These are phyloP conservation scores for Raffaelea ambrosiae DNA, from an alignment of 2,329 filamentous ascomycete genomes.

Conservation along the genomic window DNA sequence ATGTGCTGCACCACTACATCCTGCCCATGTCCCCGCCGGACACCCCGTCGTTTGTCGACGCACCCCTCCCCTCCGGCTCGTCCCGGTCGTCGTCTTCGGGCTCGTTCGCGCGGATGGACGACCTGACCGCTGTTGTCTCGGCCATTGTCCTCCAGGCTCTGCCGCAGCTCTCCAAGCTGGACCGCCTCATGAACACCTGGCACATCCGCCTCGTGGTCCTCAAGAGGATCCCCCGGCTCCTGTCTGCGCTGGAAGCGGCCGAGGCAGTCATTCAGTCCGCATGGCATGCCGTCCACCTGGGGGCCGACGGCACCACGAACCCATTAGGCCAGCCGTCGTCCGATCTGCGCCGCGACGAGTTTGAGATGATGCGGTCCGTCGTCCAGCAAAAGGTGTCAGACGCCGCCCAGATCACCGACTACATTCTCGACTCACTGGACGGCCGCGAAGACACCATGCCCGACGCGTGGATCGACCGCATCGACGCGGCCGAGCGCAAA, in stretches of 20 bases:
- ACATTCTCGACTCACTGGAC: slow-evolving; percentile 80
- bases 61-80: slow-evolving; percentile 21
- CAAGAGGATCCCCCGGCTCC: slow-evolving; percentile 60
- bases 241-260: slow-evolving; percentile 57
- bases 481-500: slow-evolving; percentile 69
- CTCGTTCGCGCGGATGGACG: slow-evolving; percentile 67
- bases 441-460: slow-evolving; percentile 77
- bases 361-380: slow-evolving; percentile 50
- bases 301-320: slow-evolving; percentile 11
- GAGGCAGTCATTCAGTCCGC: slow-evolving; percentile 57
- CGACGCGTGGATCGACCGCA: slow-evolving; percentile 75
- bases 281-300: slow-evolving; percentile 49
- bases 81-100: slow-evolving; percentile 29
- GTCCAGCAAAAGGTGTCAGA: slow-evolving; percentile 61
- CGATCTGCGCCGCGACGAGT: slow-evolving; percentile 32
- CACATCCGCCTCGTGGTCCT: slow-evolving; percentile 66
- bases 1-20: slow-evolving; percentile 76
- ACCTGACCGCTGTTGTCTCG: slow-evolving; percentile 83
- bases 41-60: slow-evolving; percentile 22
- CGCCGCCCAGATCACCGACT: slow-evolving; percentile 68
- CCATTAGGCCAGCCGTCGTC: slow-evolving; percentile 2
- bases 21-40: slow-evolving; percentile 47
- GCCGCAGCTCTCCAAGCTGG: slow-evolving; percentile 68
- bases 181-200: slow-evolving; percentile 69
- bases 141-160: slow-evolving; percentile 85